Percentiles rank a stretch among this genome's conserved stretches.
These are phyloP conservation scores for Heterobasidion parviporum DNA, from an alignment of 1,284 basidiomycete genomes.

Conservation along the genomic window DNA sequence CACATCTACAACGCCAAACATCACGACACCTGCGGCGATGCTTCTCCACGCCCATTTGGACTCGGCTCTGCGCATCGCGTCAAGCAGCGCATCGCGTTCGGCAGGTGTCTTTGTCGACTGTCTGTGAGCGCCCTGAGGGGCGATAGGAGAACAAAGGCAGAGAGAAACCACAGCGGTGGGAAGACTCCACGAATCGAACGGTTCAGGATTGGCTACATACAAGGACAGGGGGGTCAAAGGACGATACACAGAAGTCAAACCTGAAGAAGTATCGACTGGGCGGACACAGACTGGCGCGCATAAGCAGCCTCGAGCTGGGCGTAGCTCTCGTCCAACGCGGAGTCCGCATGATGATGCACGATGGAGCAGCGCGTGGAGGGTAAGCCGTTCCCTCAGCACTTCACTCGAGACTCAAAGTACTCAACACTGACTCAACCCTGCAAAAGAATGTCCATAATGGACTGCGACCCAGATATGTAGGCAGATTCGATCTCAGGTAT, in stretches of 20 bases:
- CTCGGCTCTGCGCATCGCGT: slow-evolving; percentile 1
- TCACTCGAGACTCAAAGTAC: no score
- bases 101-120: slow-evolving; percentile 2
- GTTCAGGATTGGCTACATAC: no score
- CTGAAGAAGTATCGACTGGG: slow-evolving; percentile 22
- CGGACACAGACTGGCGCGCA: slow-evolving; percentile 17
- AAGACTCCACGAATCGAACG: slow-evolving; percentile 2
- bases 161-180: slow-evolving; percentile 9
- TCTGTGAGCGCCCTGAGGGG: slow-evolving; percentile 4
- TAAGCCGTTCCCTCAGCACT: no score
- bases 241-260: slow-evolving; percentile 21
- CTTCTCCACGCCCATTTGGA: neutral
- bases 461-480: no score
- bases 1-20: no score
- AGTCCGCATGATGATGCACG: neutral
- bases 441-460: no score
- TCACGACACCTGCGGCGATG: neutral
- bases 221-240: neutral
- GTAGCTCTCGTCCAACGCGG: neutral
- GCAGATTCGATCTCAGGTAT: no score
- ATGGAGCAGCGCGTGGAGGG: neutral
- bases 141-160: slow-evolving; percentile 2
- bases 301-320: neutral
- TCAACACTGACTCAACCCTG: no score
- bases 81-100: slow-evolving; percentile 3